Percentiles rank a stretch among this genome's conserved stretches.
phyloP scores from a whole-genome alignment of 208 protist genomes.

The Leishmania aethiopica region DNA sequence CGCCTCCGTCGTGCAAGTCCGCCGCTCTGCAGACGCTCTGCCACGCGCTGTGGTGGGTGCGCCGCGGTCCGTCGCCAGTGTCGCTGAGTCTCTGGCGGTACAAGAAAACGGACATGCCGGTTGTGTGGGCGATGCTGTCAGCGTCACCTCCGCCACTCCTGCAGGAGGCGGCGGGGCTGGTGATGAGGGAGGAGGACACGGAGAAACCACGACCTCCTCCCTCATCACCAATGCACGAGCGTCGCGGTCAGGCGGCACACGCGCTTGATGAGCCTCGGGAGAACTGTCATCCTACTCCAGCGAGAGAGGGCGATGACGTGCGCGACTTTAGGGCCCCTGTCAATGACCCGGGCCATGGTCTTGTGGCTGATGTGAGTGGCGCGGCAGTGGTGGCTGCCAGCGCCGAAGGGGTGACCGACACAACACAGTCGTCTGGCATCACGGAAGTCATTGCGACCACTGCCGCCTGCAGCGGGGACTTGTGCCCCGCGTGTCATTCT shows the following conservation, averaged over 20 bases:
- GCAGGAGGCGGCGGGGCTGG: background rate
- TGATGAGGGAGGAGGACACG: background rate
- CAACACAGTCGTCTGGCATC: background rate
- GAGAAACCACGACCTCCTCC: background rate
- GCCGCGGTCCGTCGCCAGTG: slow-evolving; percentile 30
- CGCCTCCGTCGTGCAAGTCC: background rate
- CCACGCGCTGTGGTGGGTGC: slow-evolving; percentile 57
- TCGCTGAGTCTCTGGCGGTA: slow-evolving; percentile 51
- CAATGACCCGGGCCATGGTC: no score
- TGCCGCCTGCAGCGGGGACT: background rate
- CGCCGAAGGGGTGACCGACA: background rate
- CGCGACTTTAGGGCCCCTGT: background rate
- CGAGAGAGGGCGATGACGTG: background rate
- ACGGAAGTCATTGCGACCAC: background rate
- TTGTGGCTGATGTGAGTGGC: background rate
- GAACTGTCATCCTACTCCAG: no score
- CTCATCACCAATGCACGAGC: background rate
- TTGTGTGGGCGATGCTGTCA: slow-evolving; percentile 21
- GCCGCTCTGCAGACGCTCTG: slow-evolving; percentile 35
- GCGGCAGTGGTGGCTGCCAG: background rate
- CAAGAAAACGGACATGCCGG: slow-evolving; percentile 28
- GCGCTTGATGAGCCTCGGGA: background rate
- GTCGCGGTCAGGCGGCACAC: no score
- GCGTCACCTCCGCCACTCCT: background rate
- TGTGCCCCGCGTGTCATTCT: background rate